Percentiles rank a stretch among this genome's conserved stretches.
Evolutionary conservation across 768 basidiomycete species (phyloP).

Genomic region (Gloeophyllum trabeum): DNA sequence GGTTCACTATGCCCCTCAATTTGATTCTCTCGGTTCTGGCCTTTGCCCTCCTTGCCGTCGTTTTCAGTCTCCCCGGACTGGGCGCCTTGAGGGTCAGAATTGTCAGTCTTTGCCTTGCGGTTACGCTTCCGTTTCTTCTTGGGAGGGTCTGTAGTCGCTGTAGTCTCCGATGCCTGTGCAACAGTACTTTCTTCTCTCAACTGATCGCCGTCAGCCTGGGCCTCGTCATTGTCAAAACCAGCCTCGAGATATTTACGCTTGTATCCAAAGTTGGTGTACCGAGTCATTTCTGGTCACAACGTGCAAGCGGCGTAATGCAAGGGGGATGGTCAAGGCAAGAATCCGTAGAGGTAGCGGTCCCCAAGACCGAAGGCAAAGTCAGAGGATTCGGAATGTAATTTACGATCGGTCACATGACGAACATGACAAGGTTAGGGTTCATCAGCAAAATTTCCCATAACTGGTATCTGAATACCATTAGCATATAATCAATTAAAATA

Average conservation of each 20-base stretch:
- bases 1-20: conserved; percentile 13
- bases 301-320: too few species aligned
- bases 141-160: conserved; percentile 15
- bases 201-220: too few species aligned
- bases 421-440: too few species aligned
- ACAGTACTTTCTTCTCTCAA: conserved; percentile 7
- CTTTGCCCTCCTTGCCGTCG: conserved; percentile 6
- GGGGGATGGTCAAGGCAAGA: too few species aligned
- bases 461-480: too few species aligned
- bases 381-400: too few species aligned
- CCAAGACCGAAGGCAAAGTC: too few species aligned
- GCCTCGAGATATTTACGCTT: conserved; percentile 67
- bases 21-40: conserved; percentile 2
- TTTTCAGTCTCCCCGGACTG: conserved; percentile 4
- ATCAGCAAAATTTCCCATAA: too few species aligned
- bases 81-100: conserved; percentile 14
- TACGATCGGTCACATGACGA: too few species aligned
- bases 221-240: conserved; percentile 27
- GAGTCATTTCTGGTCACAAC: too few species aligned
- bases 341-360: too few species aligned
- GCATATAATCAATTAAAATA: too few species aligned
- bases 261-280: conserved; percentile 61
- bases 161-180: conserved; percentile 3
- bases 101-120: conserved; percentile 32
- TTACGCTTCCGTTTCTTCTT: conserved; percentile 54